phyloP scores from a whole-genome alignment of 345 rosid species.

The Aegle marmelos region DNA sequence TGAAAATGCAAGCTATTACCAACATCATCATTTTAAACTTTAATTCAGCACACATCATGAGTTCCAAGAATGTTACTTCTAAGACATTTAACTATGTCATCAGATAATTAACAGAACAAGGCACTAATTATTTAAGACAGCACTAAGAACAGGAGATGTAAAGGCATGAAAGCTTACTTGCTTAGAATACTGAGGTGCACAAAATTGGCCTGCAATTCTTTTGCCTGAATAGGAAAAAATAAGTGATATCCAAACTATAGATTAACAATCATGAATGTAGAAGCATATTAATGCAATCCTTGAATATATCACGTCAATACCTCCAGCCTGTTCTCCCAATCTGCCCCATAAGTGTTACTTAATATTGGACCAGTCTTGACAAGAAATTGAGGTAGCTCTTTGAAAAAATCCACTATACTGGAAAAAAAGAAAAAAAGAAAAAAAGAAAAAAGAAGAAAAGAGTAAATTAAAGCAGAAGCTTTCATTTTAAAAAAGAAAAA shows the following conservation, averaged over 20 bases:
- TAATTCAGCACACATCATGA: not conserved
- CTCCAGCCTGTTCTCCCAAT: slow-evolving; percentile 92
- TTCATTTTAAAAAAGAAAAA: not conserved
- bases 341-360: slow-evolving; percentile 59
- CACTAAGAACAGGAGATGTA: not conserved
- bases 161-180: slow-evolving; percentile 48
- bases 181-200: slow-evolving; percentile 80
- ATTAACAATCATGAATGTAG: not conserved
- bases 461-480: not conserved
- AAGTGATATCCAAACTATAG: slow-evolving; percentile 9
- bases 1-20: not conserved
- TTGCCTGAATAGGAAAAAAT: slow-evolving; percentile 48
- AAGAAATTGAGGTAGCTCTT: slow-evolving; percentile 85
- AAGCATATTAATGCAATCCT: not conserved
- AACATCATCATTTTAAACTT: not conserved
- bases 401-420: slow-evolving; percentile 84
- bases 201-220: slow-evolving; percentile 81
- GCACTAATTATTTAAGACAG: not conserved
- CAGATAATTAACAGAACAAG: not conserved
- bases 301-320: slow-evolving; percentile 30
- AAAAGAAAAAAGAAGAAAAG: too few species aligned
- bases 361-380: slow-evolving; percentile 77
- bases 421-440: slow-evolving; percentile 14
- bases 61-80: not conserved
- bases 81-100: not conserved